Conservation (phyloP, 2,329 filamentous ascomycete species). For the Aspergillus uvarum region DNA sequence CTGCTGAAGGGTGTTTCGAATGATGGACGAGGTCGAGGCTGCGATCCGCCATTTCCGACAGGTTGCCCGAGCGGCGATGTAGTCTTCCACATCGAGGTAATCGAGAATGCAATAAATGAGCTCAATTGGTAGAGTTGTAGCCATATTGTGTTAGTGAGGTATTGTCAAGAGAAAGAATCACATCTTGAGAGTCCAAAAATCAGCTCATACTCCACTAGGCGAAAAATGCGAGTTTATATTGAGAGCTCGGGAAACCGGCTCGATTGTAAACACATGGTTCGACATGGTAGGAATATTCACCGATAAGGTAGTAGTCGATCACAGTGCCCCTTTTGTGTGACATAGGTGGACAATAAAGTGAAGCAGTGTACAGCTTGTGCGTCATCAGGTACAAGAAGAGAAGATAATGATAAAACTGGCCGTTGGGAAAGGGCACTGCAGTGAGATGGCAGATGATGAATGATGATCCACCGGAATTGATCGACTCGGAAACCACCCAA, state of each 20-base stretch:
- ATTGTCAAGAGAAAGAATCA: not conserved
- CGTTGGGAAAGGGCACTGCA: too few species aligned
- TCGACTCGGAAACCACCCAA: not conserved
- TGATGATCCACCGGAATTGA: not conserved
- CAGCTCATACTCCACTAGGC: not conserved
- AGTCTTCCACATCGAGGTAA: constrained; percentile 19
- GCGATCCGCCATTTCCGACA: constrained; percentile 19
- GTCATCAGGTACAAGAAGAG: not conserved
- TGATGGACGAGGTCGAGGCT: constrained; percentile 18
- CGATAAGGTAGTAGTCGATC: not conserved
- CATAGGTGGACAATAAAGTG: not conserved
- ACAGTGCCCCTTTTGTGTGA: not conserved
- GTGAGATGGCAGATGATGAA: too few species aligned
- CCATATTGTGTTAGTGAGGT: not conserved
- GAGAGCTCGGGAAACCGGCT: not conserved
- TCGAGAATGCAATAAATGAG: constrained; percentile 22
- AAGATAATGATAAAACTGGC: not conserved
- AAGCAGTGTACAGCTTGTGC: not conserved
- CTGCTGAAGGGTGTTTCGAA: constrained; percentile 14
- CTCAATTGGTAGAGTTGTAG: constrained; percentile 18
- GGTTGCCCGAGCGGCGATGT: constrained; percentile 17
- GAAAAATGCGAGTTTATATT: not conserved
- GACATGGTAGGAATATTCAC: not conserved
- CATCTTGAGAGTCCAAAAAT: not conserved
- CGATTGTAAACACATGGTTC: not conserved